A percentile compares a stretch with the other conserved stretches of the same genome.
These are phyloP conservation scores for Claviceps maximensis DNA, from an alignment of 2,329 filamentous ascomycete genomes.

Conservation along the genomic window DNA sequence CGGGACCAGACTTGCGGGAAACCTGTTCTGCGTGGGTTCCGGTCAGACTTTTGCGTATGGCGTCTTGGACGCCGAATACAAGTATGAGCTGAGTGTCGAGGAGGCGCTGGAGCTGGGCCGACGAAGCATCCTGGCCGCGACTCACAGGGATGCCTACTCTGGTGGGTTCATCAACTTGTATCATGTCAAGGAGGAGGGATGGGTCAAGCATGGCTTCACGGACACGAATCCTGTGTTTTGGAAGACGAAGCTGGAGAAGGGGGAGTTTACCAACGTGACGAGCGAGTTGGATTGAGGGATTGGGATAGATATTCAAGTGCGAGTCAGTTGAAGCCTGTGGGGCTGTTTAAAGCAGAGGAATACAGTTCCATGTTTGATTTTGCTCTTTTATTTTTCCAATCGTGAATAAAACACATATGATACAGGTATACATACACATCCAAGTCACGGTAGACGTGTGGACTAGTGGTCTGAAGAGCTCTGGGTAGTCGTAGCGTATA, in stretches of 20 bases:
- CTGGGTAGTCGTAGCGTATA: too few relatives aligned
- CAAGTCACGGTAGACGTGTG: too few relatives aligned
- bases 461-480: too few relatives aligned
- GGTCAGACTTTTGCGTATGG: conserved; percentile 98
- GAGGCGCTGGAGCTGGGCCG: conserved; percentile 84
- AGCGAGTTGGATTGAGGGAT: conserved; percentile 44
- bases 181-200: conserved; percentile 96
- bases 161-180: conserved; percentile 98
- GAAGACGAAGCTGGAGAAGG: conserved; percentile 97
- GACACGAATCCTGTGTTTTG: conserved; percentile 99
- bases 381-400: too few relatives aligned
- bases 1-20: conserved; percentile 81
- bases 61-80: conserved; percentile 91
- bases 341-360: too few relatives aligned
- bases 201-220: conserved; percentile 97
- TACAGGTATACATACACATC: too few relatives aligned
- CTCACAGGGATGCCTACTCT: conserved; percentile 95
- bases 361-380: too few relatives aligned
- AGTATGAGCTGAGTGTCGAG: conserved; percentile 73
- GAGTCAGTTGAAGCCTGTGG: too few relatives aligned
- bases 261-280: conserved; percentile 94
- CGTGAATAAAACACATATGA: too few relatives aligned
- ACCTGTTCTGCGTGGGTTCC: conserved; percentile 95
- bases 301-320: background rate
- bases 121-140: conserved; percentile 88